Evolutionary conservation across 768 basidiomycete genomes (phyloP).

Genomic region (Paxillus ammoniavirescens): DNA sequence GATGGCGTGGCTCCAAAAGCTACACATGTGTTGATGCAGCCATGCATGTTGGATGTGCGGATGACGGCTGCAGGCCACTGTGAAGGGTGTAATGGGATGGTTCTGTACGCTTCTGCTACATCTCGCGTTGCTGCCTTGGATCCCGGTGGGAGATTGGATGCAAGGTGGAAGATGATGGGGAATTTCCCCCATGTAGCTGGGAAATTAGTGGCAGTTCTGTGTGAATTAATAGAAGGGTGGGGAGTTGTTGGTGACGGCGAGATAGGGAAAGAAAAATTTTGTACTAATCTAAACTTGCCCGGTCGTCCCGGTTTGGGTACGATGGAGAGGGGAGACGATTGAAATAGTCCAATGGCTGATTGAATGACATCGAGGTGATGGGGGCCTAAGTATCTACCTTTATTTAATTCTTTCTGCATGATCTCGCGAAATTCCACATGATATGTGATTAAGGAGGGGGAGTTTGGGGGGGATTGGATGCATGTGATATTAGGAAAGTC

Average conservation of each 20-base stretch:
- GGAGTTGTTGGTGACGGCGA: neutral
- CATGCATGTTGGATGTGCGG: neutral
- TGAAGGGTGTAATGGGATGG: too few relatives aligned
- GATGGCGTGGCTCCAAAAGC: neutral
- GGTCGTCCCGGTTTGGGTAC: slow-evolving; percentile 16
- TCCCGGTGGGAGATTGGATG: too few relatives aligned
- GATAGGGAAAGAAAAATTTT: slow-evolving; percentile 18
- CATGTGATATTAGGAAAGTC: neutral
- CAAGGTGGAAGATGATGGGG: too few relatives aligned
- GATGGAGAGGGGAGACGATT: slow-evolving; percentile 18
- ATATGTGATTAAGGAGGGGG: neutral
- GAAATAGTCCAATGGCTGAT: slow-evolving; percentile 14
- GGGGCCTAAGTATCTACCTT: slow-evolving; percentile 17
- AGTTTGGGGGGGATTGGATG: slow-evolving; percentile 2
- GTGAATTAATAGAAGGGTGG: neutral
- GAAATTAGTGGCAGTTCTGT: neutral
- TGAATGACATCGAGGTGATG: neutral
- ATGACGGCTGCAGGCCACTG: neutral
- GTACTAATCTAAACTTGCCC: slow-evolving; percentile 12
- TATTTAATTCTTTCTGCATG: neutral
- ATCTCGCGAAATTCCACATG: neutral
- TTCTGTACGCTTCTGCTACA: too few relatives aligned
- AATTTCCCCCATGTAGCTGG: too few relatives aligned
- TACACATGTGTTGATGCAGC: neutral
- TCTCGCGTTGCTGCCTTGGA: too few relatives aligned